phyloP scores from a whole-genome alignment of 371 early-diverging fungal species.

The Mortierella sp. region DNA sequence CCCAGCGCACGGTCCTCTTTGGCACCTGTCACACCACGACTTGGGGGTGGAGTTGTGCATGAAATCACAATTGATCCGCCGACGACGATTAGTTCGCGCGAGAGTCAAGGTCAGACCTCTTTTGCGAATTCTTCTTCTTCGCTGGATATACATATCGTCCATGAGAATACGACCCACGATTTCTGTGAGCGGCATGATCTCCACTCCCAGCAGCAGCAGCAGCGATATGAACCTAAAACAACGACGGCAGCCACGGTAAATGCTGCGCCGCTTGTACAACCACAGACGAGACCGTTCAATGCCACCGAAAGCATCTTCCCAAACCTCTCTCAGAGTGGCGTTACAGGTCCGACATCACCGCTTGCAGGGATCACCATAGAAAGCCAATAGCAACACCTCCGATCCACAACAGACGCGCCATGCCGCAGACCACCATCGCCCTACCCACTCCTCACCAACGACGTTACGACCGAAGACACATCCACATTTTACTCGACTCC shows the following conservation, averaged over 20 bases:
- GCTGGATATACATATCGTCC: neutral
- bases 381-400: neutral
- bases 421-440: neutral
- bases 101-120: conserved; percentile 8
- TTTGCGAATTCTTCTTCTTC: neutral
- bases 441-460: neutral
- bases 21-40: neutral
- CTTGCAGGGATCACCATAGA: neutral
- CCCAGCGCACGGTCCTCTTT: neutral
- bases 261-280: neutral
- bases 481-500: neutral
- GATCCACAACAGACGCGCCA: neutral
- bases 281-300: conserved; percentile 8
- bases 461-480: neutral
- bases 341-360: neutral
- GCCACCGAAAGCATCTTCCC: conserved; percentile 30
- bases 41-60: neutral
- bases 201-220: neutral
- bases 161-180: neutral
- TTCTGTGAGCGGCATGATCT: neutral
- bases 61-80: conserved; percentile 30
- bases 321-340: neutral
- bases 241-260: neutral
- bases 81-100: conserved; percentile 17
- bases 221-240: neutral